phyloP scores from a whole-genome alignment of 2,329 filamentous ascomycete species.

The Aspergillus jensenii region DNA sequence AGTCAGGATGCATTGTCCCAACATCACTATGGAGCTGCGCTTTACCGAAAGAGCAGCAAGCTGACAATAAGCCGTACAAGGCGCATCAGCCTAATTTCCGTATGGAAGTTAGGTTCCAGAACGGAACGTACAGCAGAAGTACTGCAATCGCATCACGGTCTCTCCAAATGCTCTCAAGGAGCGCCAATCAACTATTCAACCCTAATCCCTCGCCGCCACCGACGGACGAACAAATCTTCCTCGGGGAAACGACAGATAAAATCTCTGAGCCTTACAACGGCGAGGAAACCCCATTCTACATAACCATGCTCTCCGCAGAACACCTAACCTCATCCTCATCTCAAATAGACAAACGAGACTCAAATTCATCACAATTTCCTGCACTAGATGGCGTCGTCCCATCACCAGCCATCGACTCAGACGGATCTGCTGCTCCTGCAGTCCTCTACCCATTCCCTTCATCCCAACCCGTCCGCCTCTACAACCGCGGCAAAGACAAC shows the following conservation, averaged over 20 bases:
- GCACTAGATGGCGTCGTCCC: constrained; percentile 61
- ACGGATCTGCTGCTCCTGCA: constrained; percentile 72
- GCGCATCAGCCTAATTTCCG: constrained; percentile 75
- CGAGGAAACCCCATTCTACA: constrained; percentile 85
- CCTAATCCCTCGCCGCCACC: constrained; percentile 50
- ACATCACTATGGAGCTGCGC: constrained; percentile 83
- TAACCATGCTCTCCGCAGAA: constrained; percentile 61
- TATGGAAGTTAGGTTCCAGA: constrained; percentile 67
- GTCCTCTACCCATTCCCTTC: constrained; percentile 68
- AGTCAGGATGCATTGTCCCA: constrained; percentile 69
- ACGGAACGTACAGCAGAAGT: constrained; percentile 59
- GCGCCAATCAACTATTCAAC: constrained; percentile 38
- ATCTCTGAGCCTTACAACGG: constrained; percentile 72
- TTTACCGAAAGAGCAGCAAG: constrained; percentile 74
- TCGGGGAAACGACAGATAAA: constrained; percentile 82
- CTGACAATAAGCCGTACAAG: constrained; percentile 61
- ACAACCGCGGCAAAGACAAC: constrained; percentile 73
- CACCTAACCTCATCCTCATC: constrained; percentile 39
- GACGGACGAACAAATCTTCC: constrained; percentile 71
- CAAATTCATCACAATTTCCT: constrained; percentile 27
- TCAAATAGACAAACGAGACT: constrained; percentile 26
- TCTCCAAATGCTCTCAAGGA: constrained; percentile 27
- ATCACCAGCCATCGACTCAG: constrained; percentile 58
- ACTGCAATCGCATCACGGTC: constrained; percentile 52
- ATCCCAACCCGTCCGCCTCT: constrained; percentile 77